Percentiles rank a stretch among this genome's conserved stretches.
Conservation (phyloP, 371 early-diverging fungal species). For the Mycotypha africana region DNA sequence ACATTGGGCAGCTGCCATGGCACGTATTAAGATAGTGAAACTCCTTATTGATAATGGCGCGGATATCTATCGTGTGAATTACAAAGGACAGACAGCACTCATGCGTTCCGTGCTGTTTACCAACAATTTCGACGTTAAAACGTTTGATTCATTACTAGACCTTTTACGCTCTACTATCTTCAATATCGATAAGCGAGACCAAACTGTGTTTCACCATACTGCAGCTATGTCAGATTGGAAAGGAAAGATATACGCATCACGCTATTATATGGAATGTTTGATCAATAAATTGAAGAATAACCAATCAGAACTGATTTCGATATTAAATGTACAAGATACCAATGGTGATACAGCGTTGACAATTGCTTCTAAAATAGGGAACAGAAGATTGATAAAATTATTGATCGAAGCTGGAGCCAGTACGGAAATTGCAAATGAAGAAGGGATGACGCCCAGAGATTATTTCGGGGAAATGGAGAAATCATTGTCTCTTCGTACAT, state of each 20-base stretch:
- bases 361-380: constrained; percentile 75
- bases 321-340: constrained; percentile 81
- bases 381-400: constrained; percentile 62
- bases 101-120: constrained; percentile 86
- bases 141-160: constrained; percentile 73
- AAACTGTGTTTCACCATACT: constrained; percentile 94
- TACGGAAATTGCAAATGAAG: constrained; percentile 62
- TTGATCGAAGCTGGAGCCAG: constrained; percentile 84
- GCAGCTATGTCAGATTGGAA: constrained; percentile 69
- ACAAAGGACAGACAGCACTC: constrained; percentile 84
- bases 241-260: constrained; percentile 70
- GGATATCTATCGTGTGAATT: constrained; percentile 68
- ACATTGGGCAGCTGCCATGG: constrained; percentile 96
- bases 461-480: constrained; percentile 35
- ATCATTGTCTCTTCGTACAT: neutral
- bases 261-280: constrained; percentile 87
- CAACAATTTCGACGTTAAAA: constrained; percentile 81
- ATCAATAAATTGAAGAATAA: constrained; percentile 58
- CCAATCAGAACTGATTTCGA: constrained; percentile 55
- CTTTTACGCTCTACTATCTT: constrained; percentile 73
- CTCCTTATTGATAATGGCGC: constrained; percentile 73
- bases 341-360: constrained; percentile 89
- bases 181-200: constrained; percentile 72
- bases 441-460: constrained; percentile 57
- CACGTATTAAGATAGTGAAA: constrained; percentile 68